Evolutionary conservation across 2,329 filamentous ascomycete species (phyloP), one percentile per base, ranked within the genome.

Genomic region (Cordyceps fumosorosea): DNA sequence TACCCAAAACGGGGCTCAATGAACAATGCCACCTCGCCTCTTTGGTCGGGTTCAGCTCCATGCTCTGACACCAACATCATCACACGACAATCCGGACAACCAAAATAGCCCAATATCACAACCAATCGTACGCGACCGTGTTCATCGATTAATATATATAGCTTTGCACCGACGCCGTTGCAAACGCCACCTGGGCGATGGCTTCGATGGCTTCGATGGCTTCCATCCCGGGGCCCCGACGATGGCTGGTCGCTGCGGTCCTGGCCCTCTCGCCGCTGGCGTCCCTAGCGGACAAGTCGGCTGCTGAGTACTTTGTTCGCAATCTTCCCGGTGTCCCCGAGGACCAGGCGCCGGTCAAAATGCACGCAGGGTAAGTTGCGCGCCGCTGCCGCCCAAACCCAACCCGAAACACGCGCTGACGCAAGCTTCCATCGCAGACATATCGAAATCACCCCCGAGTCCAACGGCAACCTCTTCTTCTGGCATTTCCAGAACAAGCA

Each of bases 401-500:
- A 34, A n/a, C 22, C 24, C 26, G n/a, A 59, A 12, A 56, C n/a
- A 16, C 26, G 22, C n/a, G 65, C 69, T 72, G 67, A 71, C 67
- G 64, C 65, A 61, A 64, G 51, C 67, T 42, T 45, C 42, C 54
- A 53, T 40, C 62, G 7, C 72, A 96, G 92, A 60, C 95, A 99
- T 78, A 89, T 99, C 74, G 93, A 98, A 77, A 83, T 99, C 70
- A 89, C 87, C 40, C 84, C 89, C 22, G 87, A 91, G 67, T 84
- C 89, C 73, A 91, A 98, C 73, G 93, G 91, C 68, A 96, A 98
- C 75, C 78, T 99, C 20, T 99, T 98, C 81, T 99, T 99, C 81
- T 99, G 95, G 95, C 91, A 97, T 71, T 97, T 90, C 73, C 87
- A 96, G 73, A 98, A 98, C 73, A 85, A 90, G 68, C 95, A 99